Evolutionary conservation across 306 rosid genomes (phyloP), one percentile per base, ranked within the genome.

Genomic region (Dryas alaskensis): DNA sequence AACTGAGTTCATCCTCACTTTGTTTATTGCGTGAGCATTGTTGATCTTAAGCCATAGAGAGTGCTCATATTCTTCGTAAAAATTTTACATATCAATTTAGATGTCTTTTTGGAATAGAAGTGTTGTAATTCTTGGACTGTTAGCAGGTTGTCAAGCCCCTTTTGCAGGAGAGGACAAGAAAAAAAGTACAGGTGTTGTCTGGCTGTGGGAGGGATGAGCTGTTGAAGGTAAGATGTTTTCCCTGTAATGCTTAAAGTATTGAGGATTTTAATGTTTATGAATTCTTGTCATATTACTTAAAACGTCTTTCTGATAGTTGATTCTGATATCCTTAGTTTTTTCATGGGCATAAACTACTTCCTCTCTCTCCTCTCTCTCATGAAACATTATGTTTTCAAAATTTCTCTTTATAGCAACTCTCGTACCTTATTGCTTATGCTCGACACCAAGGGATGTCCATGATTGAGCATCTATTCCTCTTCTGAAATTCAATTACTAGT

Each of bases 101-200:
- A 46, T 13, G 48, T 10, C 43, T 52, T n/a, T 27, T 66, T 52
- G 44, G 67, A 4, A 61, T 69, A 45, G 61, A 25, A 60, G 55
- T 61, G 65, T 25, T 65, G 53, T 76, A 73, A 65, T 66, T 57
- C 68, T 45, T 22, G 55, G 47, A 22, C 63, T 69, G 37, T 84
- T 63, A 8, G 42, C 88, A 92, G 98, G 99, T 90, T 70, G 97
- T 94, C 82, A 91, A 88, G 84, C 99, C 99, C 65, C 99, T 94
- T 68, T 85, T 94, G 77, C 99, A 94, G 81, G 99, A 94, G 80
- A 89, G 97, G 78, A 94, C 99, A 4, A 88, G 91, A 75, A 92
- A 73, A 84, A 94, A 94, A 68, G 82, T 92, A 73, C 96, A 94
- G 72, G 96, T 94, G 70, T 78, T 94, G 78, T 82, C 83, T 27